Base-by-base conservation (phyloP, 495 filamentous ascomycete species). In the Tuber borchii region DNA sequence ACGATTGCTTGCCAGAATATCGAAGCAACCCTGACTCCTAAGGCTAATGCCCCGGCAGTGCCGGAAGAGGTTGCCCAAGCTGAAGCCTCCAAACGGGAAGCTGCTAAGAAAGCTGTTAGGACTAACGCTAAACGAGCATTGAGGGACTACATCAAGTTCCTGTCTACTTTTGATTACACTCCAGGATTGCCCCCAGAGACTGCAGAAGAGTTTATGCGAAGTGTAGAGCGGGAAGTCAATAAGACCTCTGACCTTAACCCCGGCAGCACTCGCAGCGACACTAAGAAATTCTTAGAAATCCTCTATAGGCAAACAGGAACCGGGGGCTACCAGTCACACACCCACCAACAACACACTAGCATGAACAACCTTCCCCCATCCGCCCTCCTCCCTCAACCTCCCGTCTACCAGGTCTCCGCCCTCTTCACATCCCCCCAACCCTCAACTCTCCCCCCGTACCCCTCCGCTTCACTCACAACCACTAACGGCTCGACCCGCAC, bases 141-240 rank as follows among this genome's bases (percentile, higher is more conserved):
- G 34, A 87, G 88, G 71, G 92, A 94, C 82, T 93, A 91, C 81
- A 84, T 88, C 74, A 85, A 87, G 34, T 93, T 90, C 77, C 84
- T 94, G 6, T 88, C 88, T 14, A 85, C 90, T 76, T 91, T 93
- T 75, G 91, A 93, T 79, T 94, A 94, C 82, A 91, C 91, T 3
- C 90, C 91, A 1, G 89, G 92, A 70, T 82, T 92, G 34, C 86
- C 90, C 34, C 83, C 89, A 43, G 88, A 90, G 69, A 85, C 90
- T 39, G 88, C 88, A 39, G 88, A 92, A 78, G 90, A 92, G 19
- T 92, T 92, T 80, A 84, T 91, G 46, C 88, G 86, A 56, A 90
- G 89, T 74, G 87, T 92, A 8, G 89, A 89, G 77, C 86, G 86
- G 73, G 86, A 81, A 26, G 17, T 76, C 42, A 72, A 69, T 37